These are phyloP conservation scores for Phaffia australis DNA, from an alignment of 768 basidiomycete genomes.

Conservation along the genomic window DNA sequence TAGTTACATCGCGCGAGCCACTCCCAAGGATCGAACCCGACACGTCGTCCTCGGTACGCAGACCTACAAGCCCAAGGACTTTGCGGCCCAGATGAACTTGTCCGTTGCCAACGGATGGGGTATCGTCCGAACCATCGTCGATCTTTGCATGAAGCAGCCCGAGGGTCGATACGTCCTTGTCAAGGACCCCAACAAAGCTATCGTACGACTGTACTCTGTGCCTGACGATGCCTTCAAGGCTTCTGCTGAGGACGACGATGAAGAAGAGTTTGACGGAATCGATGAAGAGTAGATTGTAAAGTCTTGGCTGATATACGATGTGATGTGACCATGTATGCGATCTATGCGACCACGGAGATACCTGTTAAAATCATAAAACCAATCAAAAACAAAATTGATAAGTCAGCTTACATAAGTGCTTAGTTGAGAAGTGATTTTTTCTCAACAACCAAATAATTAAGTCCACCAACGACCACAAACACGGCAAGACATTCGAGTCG, in stretches of 20 bases:
- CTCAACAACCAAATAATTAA: no score
- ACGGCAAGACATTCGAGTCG: no score
- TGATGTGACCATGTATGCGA: no score
- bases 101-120: slow-evolving; percentile 96
- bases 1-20: slow-evolving; percentile 89
- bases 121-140: slow-evolving; percentile 87
- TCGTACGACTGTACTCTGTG: slow-evolving; percentile 88
- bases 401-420: no score
- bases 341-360: no score
- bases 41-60: slow-evolving; percentile 93
- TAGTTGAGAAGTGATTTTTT: no score
- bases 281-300: slow-evolving; percentile 25
- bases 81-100: slow-evolving; percentile 88
- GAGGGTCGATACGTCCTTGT: slow-evolving; percentile 97
- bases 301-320: no score
- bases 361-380: no score
- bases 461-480: no score
- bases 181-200: slow-evolving; percentile 95
- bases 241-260: slow-evolving; percentile 37
- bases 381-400: no score
- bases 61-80: slow-evolving; percentile 86
- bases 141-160: slow-evolving; percentile 89
- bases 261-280: slow-evolving; percentile 29
- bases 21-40: slow-evolving; percentile 85
- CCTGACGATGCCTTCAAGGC: slow-evolving; percentile 68